Evolutionary conservation across 306 rosid genomes (phyloP).

Genomic region (Ochetophila trinervis): DNA sequence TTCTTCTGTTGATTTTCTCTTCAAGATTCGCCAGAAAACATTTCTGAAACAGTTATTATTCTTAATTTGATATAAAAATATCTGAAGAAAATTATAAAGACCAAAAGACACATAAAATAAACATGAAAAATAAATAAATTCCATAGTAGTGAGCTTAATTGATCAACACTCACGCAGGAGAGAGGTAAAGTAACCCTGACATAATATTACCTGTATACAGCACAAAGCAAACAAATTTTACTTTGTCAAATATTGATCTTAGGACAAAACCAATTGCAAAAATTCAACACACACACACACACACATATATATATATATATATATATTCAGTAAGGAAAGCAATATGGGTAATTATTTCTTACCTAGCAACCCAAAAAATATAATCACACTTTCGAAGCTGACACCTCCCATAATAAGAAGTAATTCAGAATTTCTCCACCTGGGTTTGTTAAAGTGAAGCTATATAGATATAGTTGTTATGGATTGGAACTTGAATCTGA

Average conservation of each 20-base stretch:
- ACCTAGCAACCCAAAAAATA: slow-evolving; percentile 20
- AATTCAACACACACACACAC: too few relatives aligned
- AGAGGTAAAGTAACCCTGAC: slow-evolving; percentile 30
- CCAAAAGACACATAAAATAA: background rate
- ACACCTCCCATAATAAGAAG: background rate
- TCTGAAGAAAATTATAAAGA: background rate
- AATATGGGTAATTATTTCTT: too few relatives aligned
- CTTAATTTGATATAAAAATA: background rate
- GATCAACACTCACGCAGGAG: slow-evolving; percentile 27
- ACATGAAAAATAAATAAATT: too few relatives aligned
- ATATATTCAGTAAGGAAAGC: background rate
- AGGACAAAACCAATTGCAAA: too few relatives aligned
- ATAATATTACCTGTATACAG: slow-evolving; percentile 23
- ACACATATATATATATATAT: too few relatives aligned
- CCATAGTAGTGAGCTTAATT: background rate
- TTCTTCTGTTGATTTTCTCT: slow-evolving; percentile 32
- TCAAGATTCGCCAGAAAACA: slow-evolving; percentile 24
- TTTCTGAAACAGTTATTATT: slow-evolving; percentile 11
- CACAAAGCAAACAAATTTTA: background rate
- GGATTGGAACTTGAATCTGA: too few relatives aligned
- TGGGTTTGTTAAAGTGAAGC: background rate
- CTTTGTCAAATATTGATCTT: background rate
- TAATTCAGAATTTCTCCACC: background rate
- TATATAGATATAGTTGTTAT: too few relatives aligned
- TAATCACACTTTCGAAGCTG: background rate